These are phyloP conservation scores for Podila horticola DNA, from an alignment of 192 early-diverging fungal species.

Conservation along the genomic window DNA sequence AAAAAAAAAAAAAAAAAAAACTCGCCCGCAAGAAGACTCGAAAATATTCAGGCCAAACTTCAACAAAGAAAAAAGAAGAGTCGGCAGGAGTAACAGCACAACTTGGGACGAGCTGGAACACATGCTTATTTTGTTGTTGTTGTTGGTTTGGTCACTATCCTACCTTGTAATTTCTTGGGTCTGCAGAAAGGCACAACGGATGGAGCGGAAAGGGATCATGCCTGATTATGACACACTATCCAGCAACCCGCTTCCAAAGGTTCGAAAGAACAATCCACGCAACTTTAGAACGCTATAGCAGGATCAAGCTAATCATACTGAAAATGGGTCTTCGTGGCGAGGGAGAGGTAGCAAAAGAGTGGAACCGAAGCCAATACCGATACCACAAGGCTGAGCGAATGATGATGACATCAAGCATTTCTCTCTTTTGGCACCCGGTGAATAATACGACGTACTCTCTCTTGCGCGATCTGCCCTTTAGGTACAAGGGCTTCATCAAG, in stretches of 20 bases:
- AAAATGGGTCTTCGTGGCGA: no score
- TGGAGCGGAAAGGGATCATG: not conserved
- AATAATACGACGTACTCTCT: not conserved
- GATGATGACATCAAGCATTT: not conserved
- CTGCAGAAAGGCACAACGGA: not conserved
- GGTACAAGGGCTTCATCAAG: constrained; percentile 95
- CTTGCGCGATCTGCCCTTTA: constrained; percentile 21
- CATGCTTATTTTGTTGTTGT: not conserved
- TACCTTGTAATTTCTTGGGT: not conserved
- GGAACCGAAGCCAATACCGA: no score
- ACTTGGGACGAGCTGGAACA: not conserved
- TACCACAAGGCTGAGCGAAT: no score
- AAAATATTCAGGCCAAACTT: not conserved
- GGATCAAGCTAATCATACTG: no score
- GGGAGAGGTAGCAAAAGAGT: no score
- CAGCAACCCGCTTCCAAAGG: no score
- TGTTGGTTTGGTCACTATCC: not conserved
- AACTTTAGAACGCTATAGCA: no score
- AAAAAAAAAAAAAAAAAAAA: no score
- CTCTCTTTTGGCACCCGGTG: not conserved
- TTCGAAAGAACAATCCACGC: no score
- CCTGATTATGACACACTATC: not conserved
- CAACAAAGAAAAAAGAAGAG: not conserved
- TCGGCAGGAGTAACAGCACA: not conserved
- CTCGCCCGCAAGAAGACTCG: not conserved